Evolutionary conservation across 176 grass and related monocot species (phyloP), one percentile per base, ranked within the genome.

Genomic region (Carex littledalei): DNA sequence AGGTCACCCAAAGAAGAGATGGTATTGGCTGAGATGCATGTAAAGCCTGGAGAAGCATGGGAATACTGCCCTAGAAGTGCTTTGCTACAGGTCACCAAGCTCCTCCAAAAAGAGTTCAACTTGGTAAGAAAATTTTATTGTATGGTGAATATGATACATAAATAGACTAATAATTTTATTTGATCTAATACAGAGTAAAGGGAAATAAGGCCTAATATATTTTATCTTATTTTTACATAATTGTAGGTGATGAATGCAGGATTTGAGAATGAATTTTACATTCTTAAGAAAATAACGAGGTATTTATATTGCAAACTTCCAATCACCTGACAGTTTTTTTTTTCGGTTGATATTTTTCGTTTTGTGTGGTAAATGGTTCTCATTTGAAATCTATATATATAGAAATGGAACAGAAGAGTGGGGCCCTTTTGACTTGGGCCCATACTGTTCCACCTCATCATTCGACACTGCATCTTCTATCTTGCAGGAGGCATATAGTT

Each of bases 201-300:
- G 22, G 3, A 77, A 77, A 52, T 20, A 73, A 26, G 22, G 49
- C 22, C 22, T 53, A 55, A 32, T 26, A 5, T 29, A n/a, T 31
- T 53, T 63, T 31, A 32, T 60, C n/a, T 64, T 86, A 18, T 34
- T 49, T 71, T 24, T 81, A 39, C 37, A 39, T 39, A 39, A 39
- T 39, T 82, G 65, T 76, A 98, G 95, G 88, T 83, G 86, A 90
- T 95, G 89, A 92, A 92, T 81, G 93, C 93, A 52, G 95, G 95
- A 61, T 98, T 98, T 59, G 95, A 98, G 73, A 98, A 93, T 89
- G 95, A 98, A 88, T 98, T 98, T 86, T 98, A 81, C 74, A 81
- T 98, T 24, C 91, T 94, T n/a, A 88, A 84, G 88, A 95, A 95
- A 92, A 63, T 92, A 84, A 71, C 77, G 86, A 95, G 92, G 95